Percentiles rank a stretch among this genome's conserved stretches.
Evolutionary conservation across 2,329 filamentous ascomycete species (phyloP).

Genomic region (Aspergillus awamori): DNA sequence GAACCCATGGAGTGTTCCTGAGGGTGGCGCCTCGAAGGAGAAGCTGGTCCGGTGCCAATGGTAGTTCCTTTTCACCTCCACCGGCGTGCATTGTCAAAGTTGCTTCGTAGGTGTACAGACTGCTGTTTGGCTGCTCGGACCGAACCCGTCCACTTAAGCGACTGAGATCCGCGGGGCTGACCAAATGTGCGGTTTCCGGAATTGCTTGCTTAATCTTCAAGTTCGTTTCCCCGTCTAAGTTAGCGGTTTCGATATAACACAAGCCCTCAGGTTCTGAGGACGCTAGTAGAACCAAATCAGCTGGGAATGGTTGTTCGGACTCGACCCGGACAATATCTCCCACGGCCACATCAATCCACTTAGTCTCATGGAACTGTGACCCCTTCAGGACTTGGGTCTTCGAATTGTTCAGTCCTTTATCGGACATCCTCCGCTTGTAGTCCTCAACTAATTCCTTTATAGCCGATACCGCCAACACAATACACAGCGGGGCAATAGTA

Average conservation of each 20-base stretch:
- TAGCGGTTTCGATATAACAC: slow-evolving; percentile 98
- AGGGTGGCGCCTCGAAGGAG: slow-evolving; percentile 90
- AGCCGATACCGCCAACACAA: slow-evolving; percentile 92
- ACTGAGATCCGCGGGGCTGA: slow-evolving; percentile 83
- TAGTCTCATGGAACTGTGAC: slow-evolving; percentile 79
- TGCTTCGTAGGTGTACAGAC: slow-evolving; percentile 96
- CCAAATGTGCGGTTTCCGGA: slow-evolving; percentile 84
- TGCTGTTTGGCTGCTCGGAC: slow-evolving; percentile 97
- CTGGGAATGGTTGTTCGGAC: slow-evolving; percentile 92
- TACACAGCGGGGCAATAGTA: slow-evolving; percentile 88
- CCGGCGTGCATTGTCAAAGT: slow-evolving; percentile 88
- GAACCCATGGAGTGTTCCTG: slow-evolving; percentile 95
- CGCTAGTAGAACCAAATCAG: slow-evolving; percentile 87
- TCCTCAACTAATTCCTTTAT: slow-evolving; percentile 95
- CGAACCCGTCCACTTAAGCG: slow-evolving; percentile 82
- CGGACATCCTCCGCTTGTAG: slow-evolving; percentile 83
- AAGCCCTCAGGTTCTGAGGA: slow-evolving; percentile 96
- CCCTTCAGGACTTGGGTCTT: slow-evolving; percentile 82
- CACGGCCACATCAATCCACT: slow-evolving; percentile 91
- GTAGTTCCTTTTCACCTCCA: slow-evolving; percentile 88
- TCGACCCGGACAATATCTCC: slow-evolving; percentile 92
- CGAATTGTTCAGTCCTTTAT: slow-evolving; percentile 84
- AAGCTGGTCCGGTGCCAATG: slow-evolving; percentile 88
- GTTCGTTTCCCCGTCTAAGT: slow-evolving; percentile 96
- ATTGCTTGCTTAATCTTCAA: slow-evolving; percentile 98